Percentiles rank a stretch among this genome's conserved stretches.
These are phyloP conservation scores for Cornus florida DNA, from an alignment of 148 eudicot species.

Conservation along the genomic window DNA sequence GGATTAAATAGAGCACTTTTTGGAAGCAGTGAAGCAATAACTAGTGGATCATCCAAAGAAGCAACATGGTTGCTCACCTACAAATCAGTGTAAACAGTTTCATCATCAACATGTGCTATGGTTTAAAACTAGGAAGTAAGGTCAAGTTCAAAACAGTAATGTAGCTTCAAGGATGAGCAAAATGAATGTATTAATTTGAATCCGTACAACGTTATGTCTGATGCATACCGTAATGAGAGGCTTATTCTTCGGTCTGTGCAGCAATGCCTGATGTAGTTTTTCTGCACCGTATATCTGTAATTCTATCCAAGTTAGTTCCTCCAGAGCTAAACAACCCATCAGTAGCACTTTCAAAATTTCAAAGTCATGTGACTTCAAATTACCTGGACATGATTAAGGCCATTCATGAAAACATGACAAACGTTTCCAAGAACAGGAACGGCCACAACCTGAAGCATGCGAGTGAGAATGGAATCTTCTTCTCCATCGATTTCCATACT, in stretches of 20 bases:
- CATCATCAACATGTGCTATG: neutral
- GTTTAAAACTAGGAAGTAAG: neutral
- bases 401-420: slow-evolving; percentile 96
- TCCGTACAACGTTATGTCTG: neutral
- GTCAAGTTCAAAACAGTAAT: neutral
- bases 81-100: slow-evolving; percentile 9
- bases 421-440: slow-evolving; percentile 92
- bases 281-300: slow-evolving; percentile 86
- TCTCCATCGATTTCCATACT: slow-evolving; percentile 59
- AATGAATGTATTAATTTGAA: neutral
- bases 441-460: slow-evolving; percentile 85
- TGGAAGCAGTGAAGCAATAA: slow-evolving; percentile 80
- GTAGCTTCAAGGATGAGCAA: neutral
- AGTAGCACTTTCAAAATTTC: neutral
- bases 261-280: slow-evolving; percentile 63
- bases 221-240: slow-evolving; percentile 68
- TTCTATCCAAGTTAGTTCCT: slow-evolving; percentile 12
- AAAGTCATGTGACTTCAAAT: neutral
- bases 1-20: slow-evolving; percentile 72
- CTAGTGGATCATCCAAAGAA: slow-evolving; percentile 87
- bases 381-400: slow-evolving; percentile 82
- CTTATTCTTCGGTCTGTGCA: slow-evolving; percentile 57
- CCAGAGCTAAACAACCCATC: neutral
- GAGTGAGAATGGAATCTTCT: slow-evolving; percentile 69
- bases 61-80: slow-evolving; percentile 99